Conservation (phyloP, 2,329 filamentous ascomycete genomes). For the Myriangium duriaei region DNA sequence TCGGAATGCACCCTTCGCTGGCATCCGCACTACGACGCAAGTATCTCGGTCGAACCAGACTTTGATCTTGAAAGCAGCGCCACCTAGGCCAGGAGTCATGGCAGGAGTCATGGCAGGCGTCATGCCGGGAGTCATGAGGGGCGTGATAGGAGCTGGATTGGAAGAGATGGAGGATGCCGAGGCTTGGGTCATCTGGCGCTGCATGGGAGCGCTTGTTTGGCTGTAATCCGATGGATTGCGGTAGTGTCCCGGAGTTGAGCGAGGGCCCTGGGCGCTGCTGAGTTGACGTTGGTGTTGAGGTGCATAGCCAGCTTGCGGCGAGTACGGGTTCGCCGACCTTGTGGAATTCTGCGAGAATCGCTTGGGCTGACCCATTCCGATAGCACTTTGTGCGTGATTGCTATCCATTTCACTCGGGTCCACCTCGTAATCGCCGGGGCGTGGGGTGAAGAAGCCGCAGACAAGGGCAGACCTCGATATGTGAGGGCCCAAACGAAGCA, state of each 20-base stretch:
- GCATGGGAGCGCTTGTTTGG: conserved; percentile 11
- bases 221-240: conserved; percentile 17
- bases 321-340: conserved; percentile 18
- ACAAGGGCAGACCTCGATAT: conserved; percentile 78
- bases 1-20: conserved; percentile 53
- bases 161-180: conserved; percentile 3
- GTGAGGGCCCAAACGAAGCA: conserved; percentile 69
- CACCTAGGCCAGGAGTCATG: conserved; percentile 11
- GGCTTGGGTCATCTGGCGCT: conserved; percentile 10
- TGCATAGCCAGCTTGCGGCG: conserved; percentile 39
- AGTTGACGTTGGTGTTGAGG: conserved; percentile 14
- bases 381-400: conserved; percentile 41
- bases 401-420: conserved; percentile 51
- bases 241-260: conserved; percentile 16
- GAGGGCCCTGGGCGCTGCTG: conserved; percentile 11
- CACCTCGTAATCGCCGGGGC: conserved; percentile 78
- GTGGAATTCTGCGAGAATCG: conserved; percentile 28
- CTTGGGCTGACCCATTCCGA: conserved; percentile 39
- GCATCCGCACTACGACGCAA: conserved; percentile 80
- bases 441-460: conserved; percentile 78
- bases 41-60: conserved; percentile 79
- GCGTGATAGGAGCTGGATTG: neutral
- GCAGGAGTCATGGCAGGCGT: neutral
- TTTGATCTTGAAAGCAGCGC: conserved; percentile 66
- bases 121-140: conserved; percentile 3